Evolutionary conservation across 2,329 filamentous ascomycete species (phyloP).

Genomic region (Alternaria arbusti): DNA sequence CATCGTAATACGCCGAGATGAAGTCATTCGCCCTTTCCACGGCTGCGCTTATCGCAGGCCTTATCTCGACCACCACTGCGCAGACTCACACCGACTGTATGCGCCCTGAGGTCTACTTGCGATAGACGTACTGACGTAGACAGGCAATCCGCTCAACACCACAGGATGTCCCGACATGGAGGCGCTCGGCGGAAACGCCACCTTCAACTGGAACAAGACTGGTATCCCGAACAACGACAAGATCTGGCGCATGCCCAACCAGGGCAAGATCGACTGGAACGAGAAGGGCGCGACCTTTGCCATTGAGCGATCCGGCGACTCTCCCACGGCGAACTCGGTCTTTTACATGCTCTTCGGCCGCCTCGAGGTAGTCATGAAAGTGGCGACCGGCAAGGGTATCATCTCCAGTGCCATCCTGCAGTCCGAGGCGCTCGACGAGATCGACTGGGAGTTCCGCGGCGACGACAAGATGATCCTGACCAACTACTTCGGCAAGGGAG

Average conservation of each 20-base stretch:
- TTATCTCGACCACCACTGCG: slow-evolving; percentile 60
- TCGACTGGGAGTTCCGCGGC: slow-evolving; percentile 59
- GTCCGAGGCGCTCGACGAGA: slow-evolving; percentile 60
- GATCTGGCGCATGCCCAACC: slow-evolving; percentile 69
- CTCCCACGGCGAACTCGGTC: slow-evolving; percentile 74
- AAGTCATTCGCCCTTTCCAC: slow-evolving; percentile 44
- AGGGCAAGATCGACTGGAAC: slow-evolving; percentile 68
- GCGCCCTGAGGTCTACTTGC: not conserved
- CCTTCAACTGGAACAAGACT: slow-evolving; percentile 61
- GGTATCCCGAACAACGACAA: slow-evolving; percentile 44
- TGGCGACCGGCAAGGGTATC: slow-evolving; percentile 58
- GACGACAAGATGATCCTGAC: slow-evolving; percentile 53
- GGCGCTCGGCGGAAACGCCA: slow-evolving; percentile 68
- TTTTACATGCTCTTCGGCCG: slow-evolving; percentile 63
- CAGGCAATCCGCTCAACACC: slow-evolving; percentile 72
- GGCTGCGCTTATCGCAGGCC: slow-evolving; percentile 44
- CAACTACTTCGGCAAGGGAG: slow-evolving; percentile 64
- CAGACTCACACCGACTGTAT: slow-evolving; percentile 74
- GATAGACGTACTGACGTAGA: not conserved
- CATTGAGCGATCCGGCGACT: slow-evolving; percentile 72
- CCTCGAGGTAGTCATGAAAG: slow-evolving; percentile 56
- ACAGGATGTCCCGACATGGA: slow-evolving; percentile 72
- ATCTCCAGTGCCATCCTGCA: slow-evolving; percentile 59
- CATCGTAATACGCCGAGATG: slow-evolving; percentile 27
- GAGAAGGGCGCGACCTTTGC: slow-evolving; percentile 73